Evolutionary conservation across 2,329 filamentous ascomycete species (phyloP), one percentile per base, ranked within the genome.

Genomic region (Ophiostoma triangulosporum): DNA sequence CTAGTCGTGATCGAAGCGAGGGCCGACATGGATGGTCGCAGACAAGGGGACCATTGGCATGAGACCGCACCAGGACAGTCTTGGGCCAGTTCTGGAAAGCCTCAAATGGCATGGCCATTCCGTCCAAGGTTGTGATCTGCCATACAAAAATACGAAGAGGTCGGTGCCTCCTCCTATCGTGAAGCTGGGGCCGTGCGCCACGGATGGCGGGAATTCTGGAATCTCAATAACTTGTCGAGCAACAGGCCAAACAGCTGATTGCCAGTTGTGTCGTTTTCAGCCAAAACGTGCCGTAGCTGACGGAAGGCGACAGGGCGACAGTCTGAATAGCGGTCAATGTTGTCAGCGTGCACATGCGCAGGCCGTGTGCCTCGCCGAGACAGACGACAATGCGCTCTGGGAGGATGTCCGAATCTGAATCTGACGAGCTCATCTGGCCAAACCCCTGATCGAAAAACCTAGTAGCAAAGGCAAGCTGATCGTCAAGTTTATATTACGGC

Each of bases 121-220:
- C 51, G 24, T 48, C 51, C 51, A 40, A 52, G 3, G 51, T 48
- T 20, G 26, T 36, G 17, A 48, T n/a, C 48, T 48, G 2, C 51
- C 40, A n/a, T 52, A 52, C 4, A 52, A 32, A 11, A 31, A 40
- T 3, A 31, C 15, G n/a, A 36, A 48, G 6, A 52, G 31, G 1
- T 46, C 40, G n/a, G n/a, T 26, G 11, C 29, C 20, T 1, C 31
- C 7, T 8, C 17, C 31, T 7, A 35, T 15, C 40, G 48, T 48
- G 22, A 35, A 26, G 51, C 51, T 48, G 4, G 40, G 51, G 20
- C 48, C 51, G 22, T 27, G 22, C 12, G 36, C 40, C 4, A 36
- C 3, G 3, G 20, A 4, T 32, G 51, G 51, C 12, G 31, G 8
- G 48, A 48, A 11, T 52, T 52, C 12, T 52, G 51, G 2, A 52